Base-by-base conservation (phyloP, 106 monocot genomes). In the Allium sativum region DNA sequence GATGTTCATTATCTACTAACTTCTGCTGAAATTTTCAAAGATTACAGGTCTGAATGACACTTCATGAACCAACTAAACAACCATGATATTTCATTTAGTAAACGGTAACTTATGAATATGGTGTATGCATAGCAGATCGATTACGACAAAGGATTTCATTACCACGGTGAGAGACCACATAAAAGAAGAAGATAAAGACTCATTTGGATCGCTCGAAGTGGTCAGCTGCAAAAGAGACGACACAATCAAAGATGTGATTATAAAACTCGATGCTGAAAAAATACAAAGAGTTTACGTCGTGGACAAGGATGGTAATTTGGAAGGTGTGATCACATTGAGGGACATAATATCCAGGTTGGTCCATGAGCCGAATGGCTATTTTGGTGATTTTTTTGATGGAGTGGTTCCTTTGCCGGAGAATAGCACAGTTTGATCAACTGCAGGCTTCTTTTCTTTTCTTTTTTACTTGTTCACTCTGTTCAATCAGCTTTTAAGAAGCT, bases 311-410 rank as follows among this genome's bases (percentile, higher is more conserved):
- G 81, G 71, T 7, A 77, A 79, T 40, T 42, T 95, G 58, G 81
- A 77, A 60, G 95, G 90, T 8, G 83, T 95, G 41, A 72, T 95
- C 45, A 95, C 95, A 9, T 84, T 95, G 17, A 71, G 95, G 58
- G 95, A 95, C 40, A 90, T 95, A 68, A 95, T 95, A 54, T 90
- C 95, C 18, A 87, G 72, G 71, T 67, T 90, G 21, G 95, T 95
- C 42, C 88, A 95, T 19, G 90, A 95, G 72, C 95, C 95, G 0
- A 84, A 74, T 9, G 84, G 84, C 40, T 95, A 95, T 65, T 95
- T 95, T 48, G 95, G 95, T 42, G 90, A 95, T 77, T 95, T 95
- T 79, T 95, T 95, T 45, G 86, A 95, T 73, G 92, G 92, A 0
- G 86, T 92, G 21, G 81, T 92, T 67, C 92, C 92, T 8, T 50